phyloP scores from a whole-genome alignment of 495 filamentous ascomycete species.

The Hypoxylon cercidicola region DNA sequence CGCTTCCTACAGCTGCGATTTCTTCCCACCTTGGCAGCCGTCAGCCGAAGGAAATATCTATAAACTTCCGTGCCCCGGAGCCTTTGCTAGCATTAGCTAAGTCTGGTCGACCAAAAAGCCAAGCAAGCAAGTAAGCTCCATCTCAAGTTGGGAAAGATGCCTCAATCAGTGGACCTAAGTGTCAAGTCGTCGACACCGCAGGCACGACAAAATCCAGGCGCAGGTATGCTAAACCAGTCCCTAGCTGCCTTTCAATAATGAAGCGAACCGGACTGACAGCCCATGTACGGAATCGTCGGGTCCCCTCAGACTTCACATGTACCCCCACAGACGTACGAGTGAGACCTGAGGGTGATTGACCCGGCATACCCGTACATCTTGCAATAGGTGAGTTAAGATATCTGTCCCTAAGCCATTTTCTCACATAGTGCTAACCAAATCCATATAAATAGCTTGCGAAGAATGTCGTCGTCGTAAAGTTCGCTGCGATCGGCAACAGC shows the following conservation, averaged over 20 bases:
- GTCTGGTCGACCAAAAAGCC: slow-evolving; percentile 5
- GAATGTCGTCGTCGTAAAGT: slow-evolving; percentile 44
- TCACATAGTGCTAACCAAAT: slow-evolving; percentile 1
- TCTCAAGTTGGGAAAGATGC: slow-evolving; percentile 25
- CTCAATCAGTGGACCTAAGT: slow-evolving; percentile 34
- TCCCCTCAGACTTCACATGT: slow-evolving; percentile 17
- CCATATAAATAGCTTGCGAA: slow-evolving; percentile 27
- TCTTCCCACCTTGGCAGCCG: slow-evolving; percentile 5
- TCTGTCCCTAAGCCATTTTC: not conserved
- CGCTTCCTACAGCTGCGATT: slow-evolving; percentile 12
- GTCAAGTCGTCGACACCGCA: slow-evolving; percentile 35
- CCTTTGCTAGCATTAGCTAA: slow-evolving; percentile 7
- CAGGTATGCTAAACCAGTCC: slow-evolving; percentile 32
- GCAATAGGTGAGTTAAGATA: slow-evolving; percentile 15
- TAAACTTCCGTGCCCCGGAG: slow-evolving; percentile 14
- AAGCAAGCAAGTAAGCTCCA: slow-evolving; percentile 12
- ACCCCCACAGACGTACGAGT: slow-evolving; percentile 11
- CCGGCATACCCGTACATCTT: slow-evolving; percentile 18
- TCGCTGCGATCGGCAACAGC: slow-evolving; percentile 38
- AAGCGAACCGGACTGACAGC: slow-evolving; percentile 4
- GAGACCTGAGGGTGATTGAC: slow-evolving; percentile 22
- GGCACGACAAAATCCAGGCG: slow-evolving; percentile 39
- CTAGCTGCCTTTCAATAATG: slow-evolving; percentile 3
- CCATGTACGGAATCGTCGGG: slow-evolving; percentile 15
- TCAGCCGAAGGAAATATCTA: slow-evolving; percentile 12